Percentiles rank a stretch among this genome's conserved stretches.
These are phyloP conservation scores for Bruguiera hainesii DNA, from an alignment of 441 rosid species.

Conservation along the genomic window DNA sequence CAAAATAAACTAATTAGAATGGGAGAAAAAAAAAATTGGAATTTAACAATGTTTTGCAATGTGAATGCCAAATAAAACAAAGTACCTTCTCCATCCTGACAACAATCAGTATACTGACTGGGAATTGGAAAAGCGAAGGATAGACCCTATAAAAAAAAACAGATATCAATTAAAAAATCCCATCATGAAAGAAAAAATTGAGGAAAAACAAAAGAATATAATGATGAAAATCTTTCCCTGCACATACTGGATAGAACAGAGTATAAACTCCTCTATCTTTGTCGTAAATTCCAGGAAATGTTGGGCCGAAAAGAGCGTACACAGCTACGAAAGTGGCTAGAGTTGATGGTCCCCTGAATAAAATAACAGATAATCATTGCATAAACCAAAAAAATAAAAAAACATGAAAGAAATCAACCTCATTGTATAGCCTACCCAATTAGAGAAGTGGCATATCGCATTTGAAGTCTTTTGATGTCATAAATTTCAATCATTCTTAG, in stretches of 20 bases:
- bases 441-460: slow-evolving; percentile 84
- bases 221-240: slow-evolving; percentile 1
- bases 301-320: slow-evolving; percentile 89
- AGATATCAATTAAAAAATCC: slow-evolving; percentile 9
- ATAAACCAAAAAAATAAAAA: background rate
- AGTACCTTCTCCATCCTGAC: slow-evolving; percentile 78
- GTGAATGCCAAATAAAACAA: slow-evolving; percentile 1
- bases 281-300: slow-evolving; percentile 92
- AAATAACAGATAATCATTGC: slow-evolving; percentile 16
- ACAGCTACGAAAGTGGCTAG: slow-evolving; percentile 94
- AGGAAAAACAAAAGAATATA: background rate
- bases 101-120: slow-evolving; percentile 76
- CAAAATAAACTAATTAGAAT: slow-evolving; percentile 13
- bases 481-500: slow-evolving; percentile 78
- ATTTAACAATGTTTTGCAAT: background rate
- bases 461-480: slow-evolving; percentile 90
- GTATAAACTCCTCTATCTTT: slow-evolving; percentile 83
- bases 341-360: slow-evolving; percentile 70
- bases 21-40: slow-evolving; percentile 9
- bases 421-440: slow-evolving; percentile 57
- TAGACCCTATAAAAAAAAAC: slow-evolving; percentile 52
- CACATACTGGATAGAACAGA: slow-evolving; percentile 84
- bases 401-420: background rate
- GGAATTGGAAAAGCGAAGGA: slow-evolving; percentile 98
- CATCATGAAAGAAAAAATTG: background rate